phyloP scores from a whole-genome alignment of 176 grass and related monocot genomes.

The sorghum (Sorghum bicolor) region DNA sequence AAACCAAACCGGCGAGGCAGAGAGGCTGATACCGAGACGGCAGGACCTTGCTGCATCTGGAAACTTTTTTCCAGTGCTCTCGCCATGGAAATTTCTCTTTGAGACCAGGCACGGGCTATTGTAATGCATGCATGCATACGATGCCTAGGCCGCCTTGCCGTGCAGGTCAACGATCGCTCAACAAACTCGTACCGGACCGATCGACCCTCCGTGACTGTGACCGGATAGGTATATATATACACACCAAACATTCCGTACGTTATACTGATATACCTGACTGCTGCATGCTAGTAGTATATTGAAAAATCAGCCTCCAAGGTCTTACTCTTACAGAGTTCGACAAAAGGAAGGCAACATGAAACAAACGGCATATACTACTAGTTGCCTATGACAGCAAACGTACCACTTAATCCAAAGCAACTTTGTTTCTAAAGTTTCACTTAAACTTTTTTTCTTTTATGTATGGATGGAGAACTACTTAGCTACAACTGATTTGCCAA shows the following conservation, averaged over 20 bases:
- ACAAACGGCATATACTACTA: background rate
- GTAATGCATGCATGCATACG: background rate
- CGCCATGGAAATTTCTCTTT: background rate
- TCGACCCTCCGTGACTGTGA: background rate
- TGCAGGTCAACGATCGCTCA: conserved; percentile 27
- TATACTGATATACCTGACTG: background rate
- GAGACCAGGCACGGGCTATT: background rate
- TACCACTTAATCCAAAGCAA: background rate
- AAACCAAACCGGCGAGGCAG: conserved; percentile 34
- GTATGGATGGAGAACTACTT: background rate
- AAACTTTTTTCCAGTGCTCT: background rate
- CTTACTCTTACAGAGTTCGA: background rate
- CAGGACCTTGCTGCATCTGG: background rate
- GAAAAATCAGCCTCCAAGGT: background rate
- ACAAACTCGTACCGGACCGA: conserved; percentile 26
- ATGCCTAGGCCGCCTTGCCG: conserved; percentile 19
- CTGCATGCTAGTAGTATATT: background rate
- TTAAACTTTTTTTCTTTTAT: background rate
- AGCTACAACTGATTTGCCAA: background rate
- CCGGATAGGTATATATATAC: background rate
- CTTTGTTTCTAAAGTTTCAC: background rate
- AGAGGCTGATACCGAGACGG: conserved; percentile 22
- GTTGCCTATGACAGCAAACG: background rate
- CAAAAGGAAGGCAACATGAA: background rate
- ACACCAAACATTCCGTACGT: background rate